phyloP scores from a whole-genome alignment of 352 stramenopile genomes.

The Pythium biforme region DNA sequence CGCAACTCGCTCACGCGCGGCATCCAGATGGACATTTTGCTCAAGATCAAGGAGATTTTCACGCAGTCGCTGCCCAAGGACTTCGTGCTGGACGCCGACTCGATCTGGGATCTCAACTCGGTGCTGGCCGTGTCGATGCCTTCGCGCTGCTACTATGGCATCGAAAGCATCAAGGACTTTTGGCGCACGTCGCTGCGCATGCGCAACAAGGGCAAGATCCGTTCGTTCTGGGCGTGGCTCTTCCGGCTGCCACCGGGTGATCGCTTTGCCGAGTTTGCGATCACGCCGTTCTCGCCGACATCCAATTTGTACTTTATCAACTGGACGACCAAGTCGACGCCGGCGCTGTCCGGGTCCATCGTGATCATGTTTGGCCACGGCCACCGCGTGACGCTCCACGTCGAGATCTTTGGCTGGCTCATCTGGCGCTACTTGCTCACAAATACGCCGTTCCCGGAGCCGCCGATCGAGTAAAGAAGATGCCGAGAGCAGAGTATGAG shows the following conservation, averaged over 20 bases:
- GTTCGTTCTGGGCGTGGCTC: conserved; percentile 83
- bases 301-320: conserved; percentile 84
- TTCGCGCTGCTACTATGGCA: conserved; percentile 82
- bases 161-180: conserved; percentile 87
- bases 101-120: conserved; percentile 85
- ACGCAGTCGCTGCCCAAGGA: conserved; percentile 83
- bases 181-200: conserved; percentile 82
- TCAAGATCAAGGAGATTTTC: conserved; percentile 89
- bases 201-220: conserved; percentile 88
- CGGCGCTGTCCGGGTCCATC: conserved; percentile 68
- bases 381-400: conserved; percentile 79
- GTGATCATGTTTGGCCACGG: conserved; percentile 86
- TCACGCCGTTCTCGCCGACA: conserved; percentile 65
- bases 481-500: not conserved
- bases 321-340: conserved; percentile 81
- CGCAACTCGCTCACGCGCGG: conserved; percentile 65
- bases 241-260: conserved; percentile 75
- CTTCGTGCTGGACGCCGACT: conserved; percentile 81
- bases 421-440: conserved; percentile 86
- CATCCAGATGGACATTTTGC: conserved; percentile 86
- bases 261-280: conserved; percentile 73
- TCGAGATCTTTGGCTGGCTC: conserved; percentile 84
- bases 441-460: conserved; percentile 78
- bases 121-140: conserved; percentile 84
- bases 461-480: conserved; percentile 40